These are phyloP conservation scores for Penicillium crustosum DNA, from an alignment of 2,329 filamentous ascomycete genomes.

Conservation along the genomic window DNA sequence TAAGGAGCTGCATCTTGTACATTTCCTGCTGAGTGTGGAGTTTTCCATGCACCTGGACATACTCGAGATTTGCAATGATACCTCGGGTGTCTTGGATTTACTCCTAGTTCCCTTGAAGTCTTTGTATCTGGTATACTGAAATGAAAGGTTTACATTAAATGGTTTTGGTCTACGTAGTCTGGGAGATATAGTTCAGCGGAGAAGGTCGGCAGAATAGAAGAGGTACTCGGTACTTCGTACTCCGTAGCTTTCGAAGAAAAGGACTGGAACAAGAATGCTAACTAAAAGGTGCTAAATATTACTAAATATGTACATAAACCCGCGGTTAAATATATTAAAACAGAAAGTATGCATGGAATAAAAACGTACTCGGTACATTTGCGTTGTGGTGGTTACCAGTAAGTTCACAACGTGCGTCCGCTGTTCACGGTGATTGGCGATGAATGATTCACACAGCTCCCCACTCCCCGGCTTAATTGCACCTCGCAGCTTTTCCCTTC, in stretches of 20 bases:
- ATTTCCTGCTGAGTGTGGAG: slow-evolving; percentile 17
- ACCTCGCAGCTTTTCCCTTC: slow-evolving; percentile 13
- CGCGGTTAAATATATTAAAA: not conserved
- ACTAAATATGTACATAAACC: not conserved
- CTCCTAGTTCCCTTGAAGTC: not conserved
- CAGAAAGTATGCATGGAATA: not conserved
- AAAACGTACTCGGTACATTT: not conserved
- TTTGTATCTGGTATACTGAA: slow-evolving; percentile 2
- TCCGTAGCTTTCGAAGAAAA: not conserved
- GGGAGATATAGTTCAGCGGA: not conserved
- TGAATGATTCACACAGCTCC: slow-evolving; percentile 15
- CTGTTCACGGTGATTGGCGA: slow-evolving; percentile 24
- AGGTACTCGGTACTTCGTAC: no score
- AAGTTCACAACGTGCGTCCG: slow-evolving; percentile 21
- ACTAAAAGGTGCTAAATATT: not conserved
- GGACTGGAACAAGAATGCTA: no score
- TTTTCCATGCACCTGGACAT: slow-evolving; percentile 11
- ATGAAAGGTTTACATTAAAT: not conserved
- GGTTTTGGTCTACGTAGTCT: no score
- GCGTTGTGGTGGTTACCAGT: not conserved
- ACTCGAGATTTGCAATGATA: slow-evolving; percentile 10
- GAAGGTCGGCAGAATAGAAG: not conserved
- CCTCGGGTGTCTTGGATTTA: slow-evolving; percentile 10
- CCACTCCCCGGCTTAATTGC: slow-evolving; percentile 18
- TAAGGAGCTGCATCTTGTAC: slow-evolving; percentile 17